Percentiles rank a stretch among this genome's conserved stretches.
Evolutionary conservation across 1,139 yeast species (phyloP).

Genomic region (Geotrichum aggregatum): DNA sequence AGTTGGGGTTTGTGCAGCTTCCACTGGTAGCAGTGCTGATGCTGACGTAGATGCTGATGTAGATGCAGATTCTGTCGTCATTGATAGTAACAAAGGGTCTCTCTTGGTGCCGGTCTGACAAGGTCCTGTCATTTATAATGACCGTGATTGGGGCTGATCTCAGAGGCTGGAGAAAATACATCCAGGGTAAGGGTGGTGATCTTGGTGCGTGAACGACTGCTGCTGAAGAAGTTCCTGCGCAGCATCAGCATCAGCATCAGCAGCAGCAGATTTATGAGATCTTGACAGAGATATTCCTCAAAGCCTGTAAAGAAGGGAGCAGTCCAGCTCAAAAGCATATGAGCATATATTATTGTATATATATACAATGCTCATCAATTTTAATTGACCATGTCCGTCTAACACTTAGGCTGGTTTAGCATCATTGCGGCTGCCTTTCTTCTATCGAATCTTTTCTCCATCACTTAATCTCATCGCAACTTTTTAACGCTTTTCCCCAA

Average conservation of each 20-base stretch:
- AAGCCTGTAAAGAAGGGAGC: too few species aligned
- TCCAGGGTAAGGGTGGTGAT: constrained; percentile 4
- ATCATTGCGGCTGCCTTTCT: too few species aligned
- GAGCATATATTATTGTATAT: too few species aligned
- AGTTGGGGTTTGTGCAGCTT: constrained; percentile 2
- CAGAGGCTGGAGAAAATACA: neutral
- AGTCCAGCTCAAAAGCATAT: too few species aligned
- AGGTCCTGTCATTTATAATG: too few species aligned
- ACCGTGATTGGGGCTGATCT: neutral
- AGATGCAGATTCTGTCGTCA: neutral
- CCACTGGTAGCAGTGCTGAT: constrained; percentile 1
- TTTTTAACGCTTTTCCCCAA: too few species aligned
- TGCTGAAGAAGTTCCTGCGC: too few species aligned
- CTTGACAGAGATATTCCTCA: neutral
- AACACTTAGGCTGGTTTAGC: too few species aligned
- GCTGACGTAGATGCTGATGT: neutral
- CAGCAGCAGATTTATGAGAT: too few species aligned
- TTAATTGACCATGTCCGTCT: too few species aligned
- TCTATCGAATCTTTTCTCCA: neutral
- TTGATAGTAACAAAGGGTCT: neutral
- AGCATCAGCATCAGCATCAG: too few species aligned
- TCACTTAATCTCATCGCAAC: neutral
- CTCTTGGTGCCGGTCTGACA: neutral
- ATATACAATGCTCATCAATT: too few species aligned
- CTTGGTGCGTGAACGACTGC: neutral